A percentile compares a stretch with the other conserved stretches of the same genome.
Conservation (phyloP, 2,329 filamentous ascomycete genomes). For the Emmonsiellopsis sp. region DNA sequence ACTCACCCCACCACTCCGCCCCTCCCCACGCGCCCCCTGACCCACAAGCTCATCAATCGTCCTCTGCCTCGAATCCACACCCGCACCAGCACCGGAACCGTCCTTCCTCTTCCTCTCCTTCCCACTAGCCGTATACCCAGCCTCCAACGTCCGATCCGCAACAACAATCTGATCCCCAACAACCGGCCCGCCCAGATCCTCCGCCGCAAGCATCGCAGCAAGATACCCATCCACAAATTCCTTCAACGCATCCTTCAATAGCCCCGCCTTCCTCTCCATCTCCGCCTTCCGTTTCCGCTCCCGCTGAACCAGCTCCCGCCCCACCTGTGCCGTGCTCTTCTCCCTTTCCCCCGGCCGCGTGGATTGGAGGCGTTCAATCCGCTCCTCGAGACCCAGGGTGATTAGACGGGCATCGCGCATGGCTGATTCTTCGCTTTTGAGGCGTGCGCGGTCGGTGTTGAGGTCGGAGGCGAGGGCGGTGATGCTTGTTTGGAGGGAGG, state of each 20-base stretch:
- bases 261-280: constrained; percentile 54
- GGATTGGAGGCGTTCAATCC: constrained; percentile 48
- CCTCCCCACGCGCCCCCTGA: constrained; percentile 16
- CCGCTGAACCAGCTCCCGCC: constrained; percentile 53
- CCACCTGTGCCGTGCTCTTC: constrained; percentile 53
- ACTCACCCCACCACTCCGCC: constrained; percentile 16
- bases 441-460: constrained; percentile 25
- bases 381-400: constrained; percentile 40
- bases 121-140: constrained; percentile 46
- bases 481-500: constrained; percentile 56
- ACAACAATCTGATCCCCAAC: constrained; percentile 65
- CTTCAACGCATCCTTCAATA: constrained; percentile 56
- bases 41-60: constrained; percentile 45
- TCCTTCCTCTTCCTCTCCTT: constrained; percentile 39
- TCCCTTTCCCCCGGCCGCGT: constrained; percentile 21
- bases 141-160: constrained; percentile 44
- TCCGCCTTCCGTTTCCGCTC: constrained; percentile 50
- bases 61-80: constrained; percentile 32
- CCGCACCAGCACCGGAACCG: constrained; percentile 20
- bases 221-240: constrained; percentile 63
- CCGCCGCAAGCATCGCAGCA: constrained; percentile 68
- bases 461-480: constrained; percentile 34
- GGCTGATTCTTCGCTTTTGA: constrained; percentile 38
- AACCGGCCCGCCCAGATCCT: constrained; percentile 74
- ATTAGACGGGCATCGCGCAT: constrained; percentile 42